These are phyloP conservation scores for Zanthoxylum bungeanum DNA, from an alignment of 345 rosid species.

Conservation along the genomic window DNA sequence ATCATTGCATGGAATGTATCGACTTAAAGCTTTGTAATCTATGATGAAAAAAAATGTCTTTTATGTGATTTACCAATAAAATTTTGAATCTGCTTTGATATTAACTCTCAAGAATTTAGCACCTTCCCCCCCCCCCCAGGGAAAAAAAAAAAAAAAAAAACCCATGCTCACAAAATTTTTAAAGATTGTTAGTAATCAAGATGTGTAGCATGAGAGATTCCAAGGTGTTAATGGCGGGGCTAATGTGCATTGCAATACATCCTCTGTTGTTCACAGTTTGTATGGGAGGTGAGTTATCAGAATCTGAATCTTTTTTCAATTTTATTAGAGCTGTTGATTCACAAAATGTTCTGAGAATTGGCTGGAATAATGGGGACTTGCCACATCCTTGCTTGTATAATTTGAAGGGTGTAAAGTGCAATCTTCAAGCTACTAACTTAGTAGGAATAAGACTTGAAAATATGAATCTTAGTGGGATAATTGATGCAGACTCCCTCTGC, in stretches of 20 bases:
- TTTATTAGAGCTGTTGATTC: conserved; percentile 41
- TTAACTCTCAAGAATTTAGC: neutral
- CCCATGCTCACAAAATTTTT: no score
- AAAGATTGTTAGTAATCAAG: neutral
- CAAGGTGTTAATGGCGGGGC: neutral
- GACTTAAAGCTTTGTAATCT: conserved; percentile 29
- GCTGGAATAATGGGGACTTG: conserved; percentile 1
- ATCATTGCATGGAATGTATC: conserved; percentile 8
- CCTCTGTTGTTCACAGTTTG: conserved; percentile 16
- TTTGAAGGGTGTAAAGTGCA: conserved; percentile 28
- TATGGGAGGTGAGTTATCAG: conserved; percentile 27
- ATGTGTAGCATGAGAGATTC: conserved; percentile 22
- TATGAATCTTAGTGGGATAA: conserved; percentile 35
- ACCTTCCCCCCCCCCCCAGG: no score
- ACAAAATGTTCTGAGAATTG: conserved; percentile 15
- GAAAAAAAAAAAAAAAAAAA: neutral
- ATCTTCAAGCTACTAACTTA: conserved; percentile 19
- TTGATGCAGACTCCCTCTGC: conserved; percentile 39
- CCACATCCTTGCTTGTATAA: conserved; percentile 25
- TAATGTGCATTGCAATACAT: conserved; percentile 13
- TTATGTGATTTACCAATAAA: conserved; percentile 4
- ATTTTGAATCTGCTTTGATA: neutral
- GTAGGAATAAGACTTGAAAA: conserved; percentile 40
- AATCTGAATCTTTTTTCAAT: conserved; percentile 26
- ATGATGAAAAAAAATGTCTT: conserved; percentile 24